phyloP scores from a whole-genome alignment of 1,284 basidiomycete species.

The Phenoliferia sp. region DNA sequence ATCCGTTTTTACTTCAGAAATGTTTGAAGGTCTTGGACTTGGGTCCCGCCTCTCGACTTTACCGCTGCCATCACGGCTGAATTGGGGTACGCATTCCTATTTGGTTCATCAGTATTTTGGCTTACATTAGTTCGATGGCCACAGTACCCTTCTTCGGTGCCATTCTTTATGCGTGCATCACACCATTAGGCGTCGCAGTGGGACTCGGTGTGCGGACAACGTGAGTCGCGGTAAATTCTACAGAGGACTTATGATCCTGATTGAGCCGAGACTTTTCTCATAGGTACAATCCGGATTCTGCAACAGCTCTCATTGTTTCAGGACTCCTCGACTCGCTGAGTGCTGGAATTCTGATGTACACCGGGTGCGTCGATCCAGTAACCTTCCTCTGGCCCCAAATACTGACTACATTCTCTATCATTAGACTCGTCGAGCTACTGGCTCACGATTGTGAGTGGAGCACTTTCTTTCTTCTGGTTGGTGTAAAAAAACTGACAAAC shows the following conservation, averaged over 20 bases:
- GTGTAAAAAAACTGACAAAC: too few species aligned
- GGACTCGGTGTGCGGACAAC: slow-evolving; percentile 68
- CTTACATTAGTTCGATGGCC: slow-evolving; percentile 55
- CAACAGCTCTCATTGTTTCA: slow-evolving; percentile 69
- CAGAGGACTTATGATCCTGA: slow-evolving; percentile 66
- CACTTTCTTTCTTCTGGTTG: slow-evolving; percentile 54
- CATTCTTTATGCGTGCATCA: slow-evolving; percentile 40
- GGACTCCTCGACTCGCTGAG: slow-evolving; percentile 81
- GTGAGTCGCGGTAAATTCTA: slow-evolving; percentile 1
- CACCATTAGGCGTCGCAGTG: slow-evolving; percentile 64
- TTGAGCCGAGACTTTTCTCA: not conserved
- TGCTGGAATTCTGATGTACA: slow-evolving; percentile 62
- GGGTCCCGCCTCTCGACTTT: slow-evolving; percentile 71
- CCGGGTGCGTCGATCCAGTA: slow-evolving; percentile 57
- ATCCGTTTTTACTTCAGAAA: slow-evolving; percentile 39
- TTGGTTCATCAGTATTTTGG: slow-evolving; percentile 59
- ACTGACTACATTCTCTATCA: slow-evolving; percentile 2
- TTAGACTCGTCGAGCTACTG: slow-evolving; percentile 54
- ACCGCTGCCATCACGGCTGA: slow-evolving; percentile 52
- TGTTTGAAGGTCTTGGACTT: slow-evolving; percentile 84
- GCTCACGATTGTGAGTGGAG: slow-evolving; percentile 64
- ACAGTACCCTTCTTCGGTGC: slow-evolving; percentile 41
- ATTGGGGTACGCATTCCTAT: slow-evolving; percentile 55
- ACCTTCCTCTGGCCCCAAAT: slow-evolving; percentile 65
- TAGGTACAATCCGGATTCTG: slow-evolving; percentile 46